A percentile compares a stretch with the other conserved stretches of the same genome.
phyloP scores from a whole-genome alignment of 257 asterid species.

The Solanum medicagineum region DNA sequence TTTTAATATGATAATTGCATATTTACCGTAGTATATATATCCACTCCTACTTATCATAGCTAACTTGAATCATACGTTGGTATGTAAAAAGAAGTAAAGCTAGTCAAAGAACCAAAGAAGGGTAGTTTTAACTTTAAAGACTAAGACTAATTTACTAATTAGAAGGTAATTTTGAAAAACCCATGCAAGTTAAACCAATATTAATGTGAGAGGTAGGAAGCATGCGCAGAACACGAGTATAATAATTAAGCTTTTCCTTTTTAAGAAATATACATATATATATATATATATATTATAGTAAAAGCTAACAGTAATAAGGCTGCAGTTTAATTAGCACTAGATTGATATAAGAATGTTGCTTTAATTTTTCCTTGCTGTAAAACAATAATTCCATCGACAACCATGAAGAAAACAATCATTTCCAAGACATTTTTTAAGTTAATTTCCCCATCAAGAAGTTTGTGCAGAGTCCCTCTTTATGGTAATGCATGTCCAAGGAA shows the following conservation, averaged over 20 bases:
- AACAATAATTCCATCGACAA: neutral
- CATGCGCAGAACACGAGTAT: conserved; percentile 21
- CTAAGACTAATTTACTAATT: neutral
- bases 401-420: neutral
- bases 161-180: neutral
- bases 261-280: neutral
- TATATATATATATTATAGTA: neutral
- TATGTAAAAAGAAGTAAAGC: neutral
- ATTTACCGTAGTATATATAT: no score
- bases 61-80: neutral
- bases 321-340: neutral
- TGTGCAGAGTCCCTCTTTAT: neutral
- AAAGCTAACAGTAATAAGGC: conserved; percentile 1
- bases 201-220: conserved; percentile 2
- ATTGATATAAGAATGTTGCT: conserved; percentile 3
- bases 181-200: neutral
- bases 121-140: neutral
- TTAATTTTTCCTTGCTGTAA: neutral
- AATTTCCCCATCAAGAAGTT: conserved; percentile 1
- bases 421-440: neutral
- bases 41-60: neutral
- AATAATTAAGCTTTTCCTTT: conserved; percentile 10
- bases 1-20: neutral
- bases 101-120: neutral
- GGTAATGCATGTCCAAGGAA: neutral